These are phyloP conservation scores for Inga oerstediana DNA, from an alignment of 306 rosid genomes.

Conservation along the genomic window DNA sequence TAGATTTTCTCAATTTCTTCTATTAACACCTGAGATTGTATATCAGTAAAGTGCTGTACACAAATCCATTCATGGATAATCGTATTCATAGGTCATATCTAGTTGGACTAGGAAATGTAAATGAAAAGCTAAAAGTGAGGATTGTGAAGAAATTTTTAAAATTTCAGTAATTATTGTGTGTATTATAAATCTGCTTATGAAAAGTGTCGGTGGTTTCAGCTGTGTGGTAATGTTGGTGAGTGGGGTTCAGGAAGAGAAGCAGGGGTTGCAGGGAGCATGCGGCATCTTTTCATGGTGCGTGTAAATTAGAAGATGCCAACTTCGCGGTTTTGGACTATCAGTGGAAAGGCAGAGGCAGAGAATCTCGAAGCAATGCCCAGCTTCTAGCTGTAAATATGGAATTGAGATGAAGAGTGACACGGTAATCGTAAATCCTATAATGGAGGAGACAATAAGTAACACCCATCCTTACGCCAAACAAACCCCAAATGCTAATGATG, in stretches of 20 bases:
- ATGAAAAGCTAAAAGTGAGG: not conserved
- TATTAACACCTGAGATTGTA: slow-evolving; percentile 1
- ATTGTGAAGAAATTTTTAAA: not conserved
- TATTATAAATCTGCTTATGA: not conserved
- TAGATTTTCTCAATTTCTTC: slow-evolving; percentile 33
- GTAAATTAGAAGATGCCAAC: no score
- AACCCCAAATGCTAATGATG: not conserved
- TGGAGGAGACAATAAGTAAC: not conserved
- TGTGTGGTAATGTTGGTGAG: not conserved
- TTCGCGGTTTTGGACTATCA: not conserved
- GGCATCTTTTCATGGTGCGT: no score
- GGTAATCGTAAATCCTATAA: not conserved
- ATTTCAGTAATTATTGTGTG: not conserved
- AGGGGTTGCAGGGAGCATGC: no score
- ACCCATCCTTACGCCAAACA: not conserved
- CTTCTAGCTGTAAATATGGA: slow-evolving; percentile 16
- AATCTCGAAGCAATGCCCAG: slow-evolving; percentile 29
- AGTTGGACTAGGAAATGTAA: not conserved
- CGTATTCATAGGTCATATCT: not conserved
- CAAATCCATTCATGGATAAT: not conserved
- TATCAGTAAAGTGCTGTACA: not conserved
- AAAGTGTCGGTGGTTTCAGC: not conserved
- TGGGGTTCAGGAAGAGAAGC: no score
- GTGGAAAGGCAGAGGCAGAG: slow-evolving; percentile 9
- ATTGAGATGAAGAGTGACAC: not conserved